A percentile compares a stretch with the other conserved stretches of the same genome.
Evolutionary conservation across 495 filamentous ascomycete genomes (phyloP).

Genomic region (Penicillium malachiteum): DNA sequence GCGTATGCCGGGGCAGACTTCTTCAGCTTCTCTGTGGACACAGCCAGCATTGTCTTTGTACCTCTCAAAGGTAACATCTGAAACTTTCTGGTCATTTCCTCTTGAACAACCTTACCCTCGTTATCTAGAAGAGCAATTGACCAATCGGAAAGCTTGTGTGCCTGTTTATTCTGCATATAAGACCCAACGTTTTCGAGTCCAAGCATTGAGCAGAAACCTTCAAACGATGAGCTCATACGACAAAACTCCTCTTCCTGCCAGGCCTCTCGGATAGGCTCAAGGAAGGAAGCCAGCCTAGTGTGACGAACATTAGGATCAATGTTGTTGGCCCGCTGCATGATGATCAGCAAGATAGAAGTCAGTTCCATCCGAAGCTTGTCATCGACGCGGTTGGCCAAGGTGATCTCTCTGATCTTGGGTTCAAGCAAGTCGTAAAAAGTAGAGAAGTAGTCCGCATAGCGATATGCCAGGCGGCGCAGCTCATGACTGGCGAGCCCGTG

Average conservation of each 20-base stretch:
- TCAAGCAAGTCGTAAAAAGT: constrained; percentile 86
- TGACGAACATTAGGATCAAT: constrained; percentile 66
- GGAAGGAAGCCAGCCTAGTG: constrained; percentile 65
- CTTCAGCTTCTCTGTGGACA: constrained; percentile 84
- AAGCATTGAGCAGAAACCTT: constrained; percentile 75
- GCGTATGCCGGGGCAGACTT: constrained; percentile 64
- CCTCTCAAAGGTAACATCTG: constrained; percentile 75
- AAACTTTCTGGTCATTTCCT: constrained; percentile 64
- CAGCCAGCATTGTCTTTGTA: constrained; percentile 86
- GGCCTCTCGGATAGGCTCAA: constrained; percentile 72
- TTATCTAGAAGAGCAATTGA: constrained; percentile 69
- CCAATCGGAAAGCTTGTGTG: constrained; percentile 82
- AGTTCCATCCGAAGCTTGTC: constrained; percentile 71
- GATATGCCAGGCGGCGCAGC: constrained; percentile 82
- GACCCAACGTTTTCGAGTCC: constrained; percentile 76
- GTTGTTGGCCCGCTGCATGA: constrained; percentile 83
- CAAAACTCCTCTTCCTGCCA: constrained; percentile 76
- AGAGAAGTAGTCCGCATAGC: constrained; percentile 85
- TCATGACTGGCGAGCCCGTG: constrained; percentile 80
- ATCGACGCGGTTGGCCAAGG: constrained; percentile 68
- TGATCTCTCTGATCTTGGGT: constrained; percentile 77
- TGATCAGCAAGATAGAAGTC: constrained; percentile 77
- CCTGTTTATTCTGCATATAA: constrained; percentile 69
- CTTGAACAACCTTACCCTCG: constrained; percentile 76
- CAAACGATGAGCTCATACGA: constrained; percentile 68